Base-by-base conservation (phyloP, 345 rosid genomes). In the Arabidopsis arenosa region DNA sequence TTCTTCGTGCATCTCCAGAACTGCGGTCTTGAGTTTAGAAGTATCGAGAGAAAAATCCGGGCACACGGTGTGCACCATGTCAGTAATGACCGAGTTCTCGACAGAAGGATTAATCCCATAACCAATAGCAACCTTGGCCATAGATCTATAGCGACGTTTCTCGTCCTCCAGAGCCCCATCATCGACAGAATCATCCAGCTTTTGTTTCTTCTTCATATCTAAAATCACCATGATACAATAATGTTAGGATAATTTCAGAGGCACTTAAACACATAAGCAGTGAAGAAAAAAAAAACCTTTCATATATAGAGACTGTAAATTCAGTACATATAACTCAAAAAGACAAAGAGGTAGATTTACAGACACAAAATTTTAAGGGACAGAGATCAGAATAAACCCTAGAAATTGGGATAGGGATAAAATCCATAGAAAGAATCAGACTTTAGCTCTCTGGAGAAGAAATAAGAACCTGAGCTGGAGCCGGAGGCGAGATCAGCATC, bases 181-280 rank as follows among this genome's bases (percentile, higher is more conserved):
- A 61, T 61, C 33, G 6, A 61, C 66, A 5, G 48, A 61, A 18
- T 21, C 33, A n/a, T 61, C 48, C 3, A 61, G 66, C 33, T 39
- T 61, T 62, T 23, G 66, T 43, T 62, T 62, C 66, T 62, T 62
- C 11, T 41, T 62, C 35, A 41, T 41, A 41, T 8, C 66, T 62
- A 41, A 36, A 18, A 37, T 10, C 14, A 23, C 13, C 8, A 59
- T 8, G 21, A 57, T 39, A 4, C 41, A 39, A 39, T 9, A 39
- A 1, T 39, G 41, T 39, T 39, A 39, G 1, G 12, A 39, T 9
- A 0, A 36, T 36, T 36, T 36, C 40, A 36, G 40, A 7, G 40
- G 9, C 40, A 36, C 40, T 36, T 36, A 36, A 36, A 37, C 41
- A 37, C 41, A 37, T 37, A 37, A 37, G 41, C 41, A 37, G 41